Evolutionary conservation across 345 rosid species (phyloP), one percentile per base, ranked within the genome.

Genomic region (Excoecaria cochinchinensis): DNA sequence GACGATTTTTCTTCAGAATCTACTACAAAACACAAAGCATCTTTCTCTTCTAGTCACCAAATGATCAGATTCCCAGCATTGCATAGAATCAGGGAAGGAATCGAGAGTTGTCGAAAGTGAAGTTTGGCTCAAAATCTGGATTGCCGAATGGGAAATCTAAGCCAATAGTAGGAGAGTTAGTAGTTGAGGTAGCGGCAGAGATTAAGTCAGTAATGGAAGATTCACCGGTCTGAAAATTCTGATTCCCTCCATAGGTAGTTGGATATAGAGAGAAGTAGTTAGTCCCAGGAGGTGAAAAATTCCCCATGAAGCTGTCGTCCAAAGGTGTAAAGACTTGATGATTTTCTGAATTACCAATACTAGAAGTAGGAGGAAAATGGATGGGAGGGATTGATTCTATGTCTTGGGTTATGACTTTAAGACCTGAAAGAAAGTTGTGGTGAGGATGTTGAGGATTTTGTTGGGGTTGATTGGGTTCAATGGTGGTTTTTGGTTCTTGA

Each of bases 81-180:
- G 15, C 15, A 0, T 4, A 69, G 21, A 52, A n/a, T 47, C 74
- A 69, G 56, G 81, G 50, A 24, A 82, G 78, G 72, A 73, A 81
- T 16, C 82, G 78, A 6, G 57, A 38, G 36, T 69, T 60, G 67
- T 77, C 86, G 4, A 88, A 89, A 8, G 84, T 12, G 78, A 83
- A 88, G 68, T 81, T 83, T 15, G 76, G 82, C 57, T 82, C 88
- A 24, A 87, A 84, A 6, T 84, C 89, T 3, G 58, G 44, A 46
- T 80, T 76, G 38, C 75, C 84, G 6, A 77, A 76, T 0, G 88
- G 87, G 76, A 86, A 87, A 69, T 78, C 87, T 42, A 83, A 77
- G 55, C 82, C 91, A 53, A 62, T 82, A 36, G 86, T 81, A 19
- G 87, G 86, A 4, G 85, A 82, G 46, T 81, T 80, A 46, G 85